Evolutionary conservation across 2,329 filamentous ascomycete species (phyloP).

Genomic region (Claviceps sorghi): DNA sequence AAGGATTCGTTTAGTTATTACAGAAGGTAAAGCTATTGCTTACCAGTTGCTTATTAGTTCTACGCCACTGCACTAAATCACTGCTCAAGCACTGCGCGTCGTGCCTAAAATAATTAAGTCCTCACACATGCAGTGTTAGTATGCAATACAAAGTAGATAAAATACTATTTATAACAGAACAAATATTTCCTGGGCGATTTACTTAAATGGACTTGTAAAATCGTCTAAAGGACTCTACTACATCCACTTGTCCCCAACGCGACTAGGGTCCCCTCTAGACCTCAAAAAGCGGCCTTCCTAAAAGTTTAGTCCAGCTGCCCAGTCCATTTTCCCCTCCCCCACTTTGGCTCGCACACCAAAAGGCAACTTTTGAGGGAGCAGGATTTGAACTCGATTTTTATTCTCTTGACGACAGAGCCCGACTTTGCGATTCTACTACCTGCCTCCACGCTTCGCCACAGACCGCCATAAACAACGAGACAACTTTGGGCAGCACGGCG

Average conservation of each 20-base stretch:
- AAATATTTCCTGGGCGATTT: too few species aligned
- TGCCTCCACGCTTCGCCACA: neutral
- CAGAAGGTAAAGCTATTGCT: too few species aligned
- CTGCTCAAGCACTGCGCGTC: too few species aligned
- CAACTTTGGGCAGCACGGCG: constrained; percentile 10
- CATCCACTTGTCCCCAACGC: neutral
- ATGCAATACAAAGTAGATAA: too few species aligned
- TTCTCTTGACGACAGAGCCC: neutral
- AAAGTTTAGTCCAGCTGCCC: neutral
- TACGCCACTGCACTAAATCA: too few species aligned
- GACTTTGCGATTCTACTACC: neutral
- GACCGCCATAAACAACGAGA: constrained; percentile 4
- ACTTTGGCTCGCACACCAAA: constrained; percentile 13
- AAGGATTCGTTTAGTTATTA: too few species aligned
- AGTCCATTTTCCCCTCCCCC: constrained; percentile 11
- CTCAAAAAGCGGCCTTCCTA: neutral
- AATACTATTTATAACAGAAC: too few species aligned
- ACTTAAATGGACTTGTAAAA: neutral
- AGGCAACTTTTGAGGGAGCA: constrained; percentile 5
- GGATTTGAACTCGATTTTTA: constrained; percentile 5
- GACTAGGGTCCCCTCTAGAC: neutral
- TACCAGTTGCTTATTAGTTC: too few species aligned
- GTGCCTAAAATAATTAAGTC: too few species aligned
- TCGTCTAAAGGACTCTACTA: neutral
- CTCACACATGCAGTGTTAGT: too few species aligned